phyloP scores from a whole-genome alignment of 441 rosid genomes.

The Flueggea neowawraea region DNA sequence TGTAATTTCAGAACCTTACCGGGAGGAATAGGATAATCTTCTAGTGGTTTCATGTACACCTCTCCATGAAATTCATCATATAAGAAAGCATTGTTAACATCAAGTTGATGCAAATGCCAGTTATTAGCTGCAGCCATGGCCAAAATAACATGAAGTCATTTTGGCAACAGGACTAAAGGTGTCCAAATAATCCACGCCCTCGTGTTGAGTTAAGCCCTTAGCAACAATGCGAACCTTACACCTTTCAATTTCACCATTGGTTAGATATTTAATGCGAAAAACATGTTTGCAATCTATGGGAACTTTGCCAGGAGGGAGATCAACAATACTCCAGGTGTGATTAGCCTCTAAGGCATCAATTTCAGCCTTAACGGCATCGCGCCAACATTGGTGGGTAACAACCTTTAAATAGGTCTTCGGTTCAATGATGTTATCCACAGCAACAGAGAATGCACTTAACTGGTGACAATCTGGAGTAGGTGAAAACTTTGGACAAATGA shows the following conservation, averaged over 20 bases:
- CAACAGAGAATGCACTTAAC: too few species aligned
- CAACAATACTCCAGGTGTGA: too few species aligned
- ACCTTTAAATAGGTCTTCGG: too few species aligned
- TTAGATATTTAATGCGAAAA: background rate
- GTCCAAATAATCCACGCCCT: background rate
- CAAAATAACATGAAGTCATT: background rate
- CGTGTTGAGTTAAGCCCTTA: background rate
- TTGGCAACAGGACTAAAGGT: background rate
- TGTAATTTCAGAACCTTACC: background rate
- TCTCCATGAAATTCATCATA: background rate
- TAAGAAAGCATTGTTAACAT: background rate
- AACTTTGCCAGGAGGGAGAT: too few species aligned
- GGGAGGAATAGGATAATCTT: background rate
- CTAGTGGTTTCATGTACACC: background rate
- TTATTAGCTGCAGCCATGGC: too few species aligned
- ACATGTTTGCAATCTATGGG: too few species aligned
- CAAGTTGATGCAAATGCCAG: background rate
- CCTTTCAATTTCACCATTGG: background rate
- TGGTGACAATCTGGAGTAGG: too few species aligned
- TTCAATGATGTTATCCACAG: too few species aligned
- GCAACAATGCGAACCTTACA: background rate
- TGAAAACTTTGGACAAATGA: too few species aligned
- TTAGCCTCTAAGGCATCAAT: too few species aligned
- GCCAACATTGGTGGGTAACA: too few species aligned
- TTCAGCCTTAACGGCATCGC: too few species aligned